Percentiles rank a stretch among this genome's conserved stretches.
These are phyloP conservation scores for Coprinopsis strossmayeri DNA, from an alignment of 768 basidiomycete species.

Conservation along the genomic window DNA sequence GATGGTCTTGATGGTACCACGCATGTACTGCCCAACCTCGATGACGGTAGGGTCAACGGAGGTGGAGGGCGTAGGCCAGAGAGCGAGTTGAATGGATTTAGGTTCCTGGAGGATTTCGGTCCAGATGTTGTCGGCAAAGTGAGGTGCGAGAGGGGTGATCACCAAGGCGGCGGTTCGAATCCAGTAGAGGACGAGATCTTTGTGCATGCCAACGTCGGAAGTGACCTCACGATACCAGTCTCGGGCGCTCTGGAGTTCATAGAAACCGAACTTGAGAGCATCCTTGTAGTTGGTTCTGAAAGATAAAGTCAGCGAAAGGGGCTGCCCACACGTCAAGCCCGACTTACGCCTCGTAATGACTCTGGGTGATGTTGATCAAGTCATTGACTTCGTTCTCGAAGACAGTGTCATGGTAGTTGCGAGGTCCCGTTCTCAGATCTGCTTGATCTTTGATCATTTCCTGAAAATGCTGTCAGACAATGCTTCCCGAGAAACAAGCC, in stretches of 20 bases:
- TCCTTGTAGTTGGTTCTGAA: constrained; percentile 90
- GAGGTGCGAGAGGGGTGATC: constrained; percentile 83
- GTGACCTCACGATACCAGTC: constrained; percentile 98
- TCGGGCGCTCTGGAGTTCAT: constrained; percentile 85
- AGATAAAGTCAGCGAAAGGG: background rate
- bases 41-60: constrained; percentile 60
- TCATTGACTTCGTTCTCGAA: constrained; percentile 91
- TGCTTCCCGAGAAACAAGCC: background rate
- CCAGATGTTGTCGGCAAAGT: constrained; percentile 93
- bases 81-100: constrained; percentile 74
- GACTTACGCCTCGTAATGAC: constrained; percentile 75
- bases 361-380: constrained; percentile 75
- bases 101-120: constrained; percentile 62
- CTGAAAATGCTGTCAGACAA: constrained; percentile 29
- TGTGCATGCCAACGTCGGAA: constrained; percentile 85
- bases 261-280: constrained; percentile 91
- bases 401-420: constrained; percentile 79
- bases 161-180: constrained; percentile 76
- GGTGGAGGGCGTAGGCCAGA: constrained; percentile 66
- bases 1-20: constrained; percentile 83
- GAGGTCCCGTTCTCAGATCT: constrained; percentile 66
- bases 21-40: constrained; percentile 81
- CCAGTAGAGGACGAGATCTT: constrained; percentile 80
- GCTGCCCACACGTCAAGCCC: too few relatives aligned
- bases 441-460: constrained; percentile 73